Base-by-base conservation (phyloP, 2,329 filamentous ascomycete genomes). In the Alternaria infectoria region DNA sequence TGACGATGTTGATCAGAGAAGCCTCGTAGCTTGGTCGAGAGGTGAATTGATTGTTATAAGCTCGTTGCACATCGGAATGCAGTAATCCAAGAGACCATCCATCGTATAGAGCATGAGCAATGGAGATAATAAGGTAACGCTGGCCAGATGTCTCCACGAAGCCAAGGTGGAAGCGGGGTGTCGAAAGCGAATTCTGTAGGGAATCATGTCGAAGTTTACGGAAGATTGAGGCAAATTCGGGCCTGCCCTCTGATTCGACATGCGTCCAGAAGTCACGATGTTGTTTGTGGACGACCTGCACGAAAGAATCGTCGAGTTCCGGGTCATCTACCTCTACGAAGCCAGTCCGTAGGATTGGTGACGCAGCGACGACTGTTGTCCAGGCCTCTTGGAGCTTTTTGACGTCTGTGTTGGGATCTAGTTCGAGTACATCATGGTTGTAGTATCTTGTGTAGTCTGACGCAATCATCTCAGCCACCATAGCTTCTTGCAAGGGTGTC, bases 71-170 rank as follows among this genome's bases (percentile, higher is more conserved):
- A 71, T 96, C 89, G 46, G 86, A 82, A 70, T 96, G 93, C 2
- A 97, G 79, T 15, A 96, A 81, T 4, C 84, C 83, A 12, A 97
- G 85, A 3, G 93, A 97, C 87, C 90, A 93, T 1, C 94, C 94
- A 74, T 97, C 94, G 69, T 97, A 97, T 19, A 97, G 84, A 2
- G 93, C 93, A 79, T 97, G 94, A 0, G 93, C 87, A 43, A 97
- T 89, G 0, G 93, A 94, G 1, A 97, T 76, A 5, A 87, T 61
- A n/a, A 88, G 71, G 60, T 85, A 86, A 4, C 57, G 74, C 15
- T 79, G 74, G 6, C 65, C 54, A 0, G 72, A 59, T 19, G 79
- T 73, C 15, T 76, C 65, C 19, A 83, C 68, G 5, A 84, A 54
- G 4, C 77, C 79, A 13, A 87, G 58, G 15, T 78, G 78, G 26